A percentile compares a stretch with the other conserved stretches of the same genome.
phyloP scores from a whole-genome alignment of 1,284 basidiomycete species.

The Fistulinella staudtii region DNA sequence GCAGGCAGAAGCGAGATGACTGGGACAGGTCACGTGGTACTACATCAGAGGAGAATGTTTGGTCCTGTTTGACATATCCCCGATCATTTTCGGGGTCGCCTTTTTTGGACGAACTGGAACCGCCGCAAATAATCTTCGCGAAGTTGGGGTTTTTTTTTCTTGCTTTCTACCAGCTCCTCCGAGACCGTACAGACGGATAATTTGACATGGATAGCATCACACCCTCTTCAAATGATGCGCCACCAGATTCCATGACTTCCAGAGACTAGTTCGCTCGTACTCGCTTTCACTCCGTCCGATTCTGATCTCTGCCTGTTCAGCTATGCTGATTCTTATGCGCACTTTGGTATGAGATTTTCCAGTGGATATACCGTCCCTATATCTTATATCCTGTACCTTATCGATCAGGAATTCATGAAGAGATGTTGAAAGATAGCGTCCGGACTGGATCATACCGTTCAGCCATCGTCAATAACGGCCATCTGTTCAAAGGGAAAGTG shows the following conservation, averaged over 20 bases:
- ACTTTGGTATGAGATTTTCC: constrained; percentile 68
- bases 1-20: neutral
- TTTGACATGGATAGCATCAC: constrained; percentile 46
- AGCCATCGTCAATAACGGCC: constrained; percentile 92
- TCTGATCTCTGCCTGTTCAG: constrained; percentile 44
- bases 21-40: constrained; percentile 27
- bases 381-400: constrained; percentile 8
- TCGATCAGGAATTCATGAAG: constrained; percentile 86
- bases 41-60: constrained; percentile 23
- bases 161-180: constrained; percentile 10
- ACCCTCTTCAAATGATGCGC: constrained; percentile 36
- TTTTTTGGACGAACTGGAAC: constrained; percentile 11
- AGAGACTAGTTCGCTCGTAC: constrained; percentile 71
- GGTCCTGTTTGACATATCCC: constrained; percentile 14
- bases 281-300: constrained; percentile 22
- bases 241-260: constrained; percentile 60
- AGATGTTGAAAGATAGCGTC: constrained; percentile 98
- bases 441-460: constrained; percentile 94
- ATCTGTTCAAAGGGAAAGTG: constrained; percentile 94
- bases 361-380: neutral
- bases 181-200: constrained; percentile 20
- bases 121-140: neutral
- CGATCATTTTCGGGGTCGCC: constrained; percentile 11
- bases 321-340: constrained; percentile 91
- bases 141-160: too few species aligned